Evolutionary conservation across 139 green algal species (phyloP).

Genomic region (Limnomonas spitsbergensis): DNA sequence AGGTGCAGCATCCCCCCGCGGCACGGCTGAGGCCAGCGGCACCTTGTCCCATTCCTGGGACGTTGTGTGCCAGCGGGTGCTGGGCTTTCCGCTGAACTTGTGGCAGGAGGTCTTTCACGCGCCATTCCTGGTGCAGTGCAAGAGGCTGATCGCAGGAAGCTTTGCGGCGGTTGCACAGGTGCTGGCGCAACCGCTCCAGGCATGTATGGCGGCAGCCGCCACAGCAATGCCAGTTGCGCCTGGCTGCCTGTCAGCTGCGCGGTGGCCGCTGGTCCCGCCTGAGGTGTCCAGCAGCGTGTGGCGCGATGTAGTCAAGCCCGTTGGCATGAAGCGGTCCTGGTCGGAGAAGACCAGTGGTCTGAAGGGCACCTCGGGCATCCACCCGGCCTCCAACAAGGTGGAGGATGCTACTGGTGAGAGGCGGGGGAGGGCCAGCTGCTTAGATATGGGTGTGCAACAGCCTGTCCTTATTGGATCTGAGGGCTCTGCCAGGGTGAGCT

Average conservation of each 20-base stretch:
- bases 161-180: constrained; percentile 38
- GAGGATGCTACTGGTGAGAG: too few species aligned
- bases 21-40: neutral
- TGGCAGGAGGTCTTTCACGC: constrained; percentile 75
- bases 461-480: too few species aligned
- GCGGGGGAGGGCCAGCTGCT: too few species aligned
- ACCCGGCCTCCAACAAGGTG: too few species aligned
- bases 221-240: constrained; percentile 21
- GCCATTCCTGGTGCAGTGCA: constrained; percentile 54
- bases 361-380: neutral
- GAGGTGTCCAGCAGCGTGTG: neutral
- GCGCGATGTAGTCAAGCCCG: neutral
- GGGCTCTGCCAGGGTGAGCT: too few species aligned
- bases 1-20: too few species aligned
- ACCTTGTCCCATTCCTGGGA: too few species aligned
- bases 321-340: neutral
- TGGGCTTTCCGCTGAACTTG: constrained; percentile 59
- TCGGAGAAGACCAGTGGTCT: neutral
- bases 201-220: constrained; percentile 35
- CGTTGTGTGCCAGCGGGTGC: constrained; percentile 67
- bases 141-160: constrained; percentile 52
- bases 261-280: constrained; percentile 27
- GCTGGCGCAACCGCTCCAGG: constrained; percentile 37
- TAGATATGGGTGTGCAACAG: too few species aligned
- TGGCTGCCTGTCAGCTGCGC: constrained; percentile 15